Conservation (phyloP, 179 eudicot genomes). For the Beta macrorhiza region DNA sequence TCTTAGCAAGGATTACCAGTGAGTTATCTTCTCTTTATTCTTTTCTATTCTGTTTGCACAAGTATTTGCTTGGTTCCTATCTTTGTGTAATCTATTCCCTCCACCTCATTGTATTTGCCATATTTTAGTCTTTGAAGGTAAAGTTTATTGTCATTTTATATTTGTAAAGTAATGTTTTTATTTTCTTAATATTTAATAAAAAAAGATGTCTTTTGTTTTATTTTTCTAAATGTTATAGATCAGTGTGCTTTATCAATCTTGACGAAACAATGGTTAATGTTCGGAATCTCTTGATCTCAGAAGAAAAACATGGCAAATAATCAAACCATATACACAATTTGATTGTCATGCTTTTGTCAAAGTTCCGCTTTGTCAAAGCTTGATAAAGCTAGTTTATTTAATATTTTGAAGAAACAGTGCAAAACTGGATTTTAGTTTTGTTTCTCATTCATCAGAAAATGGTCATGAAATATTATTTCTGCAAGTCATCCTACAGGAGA, state of each 20-base stretch:
- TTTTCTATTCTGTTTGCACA: neutral
- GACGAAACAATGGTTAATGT: neutral
- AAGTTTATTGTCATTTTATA: neutral
- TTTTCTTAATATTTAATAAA: no score
- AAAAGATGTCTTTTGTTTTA: no score
- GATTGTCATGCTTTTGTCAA: neutral
- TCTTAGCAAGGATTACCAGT: slow-evolving; percentile 69
- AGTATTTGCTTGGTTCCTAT: neutral
- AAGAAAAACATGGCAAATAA: neutral
- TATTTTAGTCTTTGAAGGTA: neutral
- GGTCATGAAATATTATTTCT: neutral
- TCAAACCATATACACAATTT: neutral
- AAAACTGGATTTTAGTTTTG: neutral
- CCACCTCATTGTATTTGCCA: neutral
- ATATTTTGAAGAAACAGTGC: no score
- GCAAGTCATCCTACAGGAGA: neutral
- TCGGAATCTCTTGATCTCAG: neutral
- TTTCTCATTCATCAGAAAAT: neutral
- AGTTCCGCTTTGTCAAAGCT: neutral
- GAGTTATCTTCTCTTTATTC: slow-evolving; percentile 30
- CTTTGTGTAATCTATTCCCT: neutral
- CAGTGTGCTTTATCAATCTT: no score
- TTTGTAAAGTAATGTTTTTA: neutral
- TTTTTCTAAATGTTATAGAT: no score
- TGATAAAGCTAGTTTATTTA: neutral